Percentiles rank a stretch among this genome's conserved stretches.
phyloP scores from a whole-genome alignment of 768 basidiomycete genomes.

The Tulasnella sp. region DNA sequence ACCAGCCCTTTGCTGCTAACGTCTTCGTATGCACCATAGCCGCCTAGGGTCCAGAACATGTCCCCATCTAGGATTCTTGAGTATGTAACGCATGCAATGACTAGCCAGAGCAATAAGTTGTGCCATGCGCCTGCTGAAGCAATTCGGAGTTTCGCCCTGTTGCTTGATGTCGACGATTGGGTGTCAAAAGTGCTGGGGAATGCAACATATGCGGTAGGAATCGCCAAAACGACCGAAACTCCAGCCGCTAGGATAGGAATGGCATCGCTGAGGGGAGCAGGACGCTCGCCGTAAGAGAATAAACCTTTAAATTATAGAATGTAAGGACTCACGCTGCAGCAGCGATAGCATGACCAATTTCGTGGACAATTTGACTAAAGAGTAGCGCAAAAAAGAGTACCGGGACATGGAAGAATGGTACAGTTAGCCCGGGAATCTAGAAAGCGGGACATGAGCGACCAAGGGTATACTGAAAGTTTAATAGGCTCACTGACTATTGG shows the following conservation, averaged over 20 bases:
- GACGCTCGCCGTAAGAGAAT: neutral
- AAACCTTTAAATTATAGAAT: neutral
- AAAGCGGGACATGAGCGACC: slow-evolving; percentile 13
- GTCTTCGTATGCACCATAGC: slow-evolving; percentile 42
- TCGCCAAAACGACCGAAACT: slow-evolving; percentile 42
- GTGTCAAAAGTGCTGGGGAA: slow-evolving; percentile 32
- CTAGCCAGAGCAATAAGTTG: slow-evolving; percentile 49
- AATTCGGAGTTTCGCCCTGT: slow-evolving; percentile 45
- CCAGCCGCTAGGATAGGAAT: slow-evolving; percentile 52
- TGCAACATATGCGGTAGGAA: slow-evolving; percentile 66
- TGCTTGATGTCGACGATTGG: slow-evolving; percentile 27
- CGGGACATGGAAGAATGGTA: slow-evolving; percentile 60
- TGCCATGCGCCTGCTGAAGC: slow-evolving; percentile 67
- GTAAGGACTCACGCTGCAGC: slow-evolving; percentile 51
- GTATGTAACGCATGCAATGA: slow-evolving; percentile 19
- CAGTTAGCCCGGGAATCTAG: slow-evolving; percentile 73
- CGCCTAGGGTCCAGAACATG: slow-evolving; percentile 26
- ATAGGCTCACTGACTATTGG: slow-evolving; percentile 15
- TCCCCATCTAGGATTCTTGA: neutral
- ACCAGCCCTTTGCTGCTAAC: slow-evolving; percentile 39
- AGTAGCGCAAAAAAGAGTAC: slow-evolving; percentile 50
- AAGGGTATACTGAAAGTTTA: neutral
- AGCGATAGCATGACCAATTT: slow-evolving; percentile 64
- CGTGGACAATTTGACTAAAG: slow-evolving; percentile 59
- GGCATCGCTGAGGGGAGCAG: slow-evolving; percentile 47